Conservation (phyloP, 2,329 filamentous ascomycete species). For the Aspergillus tubingensis region DNA sequence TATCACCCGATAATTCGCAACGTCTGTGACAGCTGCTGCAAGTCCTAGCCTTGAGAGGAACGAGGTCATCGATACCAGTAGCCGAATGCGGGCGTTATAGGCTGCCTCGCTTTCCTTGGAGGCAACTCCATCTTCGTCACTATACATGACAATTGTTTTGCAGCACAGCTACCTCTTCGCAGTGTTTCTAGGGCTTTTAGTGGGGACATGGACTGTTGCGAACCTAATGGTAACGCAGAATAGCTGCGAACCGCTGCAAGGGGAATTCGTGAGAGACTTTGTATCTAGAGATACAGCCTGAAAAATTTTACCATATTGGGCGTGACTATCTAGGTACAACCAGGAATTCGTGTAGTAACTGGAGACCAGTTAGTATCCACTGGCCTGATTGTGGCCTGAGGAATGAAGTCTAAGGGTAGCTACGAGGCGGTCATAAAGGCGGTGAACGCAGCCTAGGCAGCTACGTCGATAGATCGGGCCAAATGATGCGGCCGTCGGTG, state of each 20-base stretch:
- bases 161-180: not conserved
- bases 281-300: too few species aligned
- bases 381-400: too few species aligned
- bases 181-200: too few species aligned
- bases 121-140: not conserved
- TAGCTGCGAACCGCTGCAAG: too few species aligned
- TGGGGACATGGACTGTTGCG: too few species aligned
- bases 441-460: conserved; percentile 6
- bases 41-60: not conserved
- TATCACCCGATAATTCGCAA: not conserved
- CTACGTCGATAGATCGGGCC: conserved; percentile 4
- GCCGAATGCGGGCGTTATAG: not conserved
- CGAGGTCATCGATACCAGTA: not conserved
- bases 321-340: too few species aligned
- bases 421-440: conserved; percentile 11
- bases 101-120: not conserved
- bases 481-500: conserved; percentile 7
- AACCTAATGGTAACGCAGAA: too few species aligned
- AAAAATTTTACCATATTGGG: too few species aligned
- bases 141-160: not conserved
- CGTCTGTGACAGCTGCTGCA: not conserved
- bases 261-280: too few species aligned
- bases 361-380: too few species aligned
- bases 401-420: too few species aligned
- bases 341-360: too few species aligned